Percentiles rank a stretch among this genome's conserved stretches.
phyloP scores from a whole-genome alignment of 805 yeast genomes.

The Starmerella floris region DNA sequence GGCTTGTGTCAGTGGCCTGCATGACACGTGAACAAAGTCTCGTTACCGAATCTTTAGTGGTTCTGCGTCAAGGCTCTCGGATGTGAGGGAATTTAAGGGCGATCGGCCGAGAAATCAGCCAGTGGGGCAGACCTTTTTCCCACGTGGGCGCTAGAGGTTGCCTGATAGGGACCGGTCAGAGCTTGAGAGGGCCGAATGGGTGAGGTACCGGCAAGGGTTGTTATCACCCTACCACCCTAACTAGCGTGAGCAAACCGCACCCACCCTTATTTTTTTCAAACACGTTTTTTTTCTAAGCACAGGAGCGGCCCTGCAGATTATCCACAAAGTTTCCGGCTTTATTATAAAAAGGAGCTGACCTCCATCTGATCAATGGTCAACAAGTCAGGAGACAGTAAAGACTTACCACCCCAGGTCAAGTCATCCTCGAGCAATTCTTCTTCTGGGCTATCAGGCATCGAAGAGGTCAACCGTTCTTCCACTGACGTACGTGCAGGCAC shows the following conservation, averaged over 20 bases:
- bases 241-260: not conserved
- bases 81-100: too few relatives aligned
- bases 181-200: not conserved
- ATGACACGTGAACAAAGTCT: too few relatives aligned
- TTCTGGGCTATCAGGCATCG: not conserved
- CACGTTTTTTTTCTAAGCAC: not conserved
- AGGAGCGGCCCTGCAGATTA: not conserved
- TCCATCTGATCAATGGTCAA: not conserved
- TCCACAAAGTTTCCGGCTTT: not conserved
- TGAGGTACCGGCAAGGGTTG: not conserved
- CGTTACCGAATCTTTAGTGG: too few relatives aligned
- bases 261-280: not conserved
- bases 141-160: not conserved
- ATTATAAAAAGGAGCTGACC: not conserved
- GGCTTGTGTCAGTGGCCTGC: too few relatives aligned
- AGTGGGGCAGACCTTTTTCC: too few relatives aligned
- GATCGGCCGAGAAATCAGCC: too few relatives aligned
- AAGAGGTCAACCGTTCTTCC: not conserved
- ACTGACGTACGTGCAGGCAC: not conserved
- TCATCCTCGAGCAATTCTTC: not conserved
- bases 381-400: not conserved
- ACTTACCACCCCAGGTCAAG: not conserved
- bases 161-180: not conserved
- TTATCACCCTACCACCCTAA: not conserved
- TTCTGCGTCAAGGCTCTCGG: too few relatives aligned